These are phyloP conservation scores for Globisporangium lucens DNA, from an alignment of 352 stramenopile species.

Conservation along the genomic window DNA sequence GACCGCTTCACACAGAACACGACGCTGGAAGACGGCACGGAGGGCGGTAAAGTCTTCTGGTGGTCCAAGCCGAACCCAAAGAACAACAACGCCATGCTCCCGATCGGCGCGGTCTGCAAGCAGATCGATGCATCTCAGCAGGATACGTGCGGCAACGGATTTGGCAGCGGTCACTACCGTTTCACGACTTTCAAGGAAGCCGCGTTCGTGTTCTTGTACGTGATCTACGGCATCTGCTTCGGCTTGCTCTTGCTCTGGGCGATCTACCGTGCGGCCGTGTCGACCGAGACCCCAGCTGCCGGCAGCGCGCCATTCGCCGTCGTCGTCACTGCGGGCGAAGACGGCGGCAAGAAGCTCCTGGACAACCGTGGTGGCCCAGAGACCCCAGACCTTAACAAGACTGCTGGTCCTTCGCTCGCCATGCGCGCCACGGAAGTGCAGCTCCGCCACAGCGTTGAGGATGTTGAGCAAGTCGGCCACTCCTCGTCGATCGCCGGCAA, in stretches of 20 bases:
- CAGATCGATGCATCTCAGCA: slow-evolving; percentile 23
- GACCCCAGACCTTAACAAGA: slow-evolving; percentile 33
- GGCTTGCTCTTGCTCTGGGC: slow-evolving; percentile 31
- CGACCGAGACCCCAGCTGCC: slow-evolving; percentile 21
- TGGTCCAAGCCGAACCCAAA: slow-evolving; percentile 45
- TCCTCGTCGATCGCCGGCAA: slow-evolving; percentile 37
- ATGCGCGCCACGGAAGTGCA: slow-evolving; percentile 44
- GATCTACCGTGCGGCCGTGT: slow-evolving; percentile 17
- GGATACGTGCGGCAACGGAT: slow-evolving; percentile 27
- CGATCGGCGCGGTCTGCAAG: slow-evolving; percentile 45
- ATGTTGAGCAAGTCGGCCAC: slow-evolving; percentile 52
- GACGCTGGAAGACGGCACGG: slow-evolving; percentile 46
- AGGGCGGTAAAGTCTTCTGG: slow-evolving; percentile 49
- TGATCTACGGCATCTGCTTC: slow-evolving; percentile 43
- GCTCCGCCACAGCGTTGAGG: slow-evolving; percentile 41
- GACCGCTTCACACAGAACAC: slow-evolving; percentile 49
- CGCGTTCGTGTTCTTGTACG: slow-evolving; percentile 48
- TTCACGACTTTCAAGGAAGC: slow-evolving; percentile 58
- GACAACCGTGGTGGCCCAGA: slow-evolving; percentile 53
- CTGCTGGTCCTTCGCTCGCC: slow-evolving; percentile 33
- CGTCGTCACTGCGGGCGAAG: slow-evolving; percentile 20
- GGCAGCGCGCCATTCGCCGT: slow-evolving; percentile 1
- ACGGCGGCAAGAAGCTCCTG: slow-evolving; percentile 52
- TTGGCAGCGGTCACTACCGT: slow-evolving; percentile 24
- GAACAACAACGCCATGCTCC: slow-evolving; percentile 75